Base-by-base conservation (phyloP, 2,329 filamentous ascomycete species). In the Neonectria ditissima region DNA sequence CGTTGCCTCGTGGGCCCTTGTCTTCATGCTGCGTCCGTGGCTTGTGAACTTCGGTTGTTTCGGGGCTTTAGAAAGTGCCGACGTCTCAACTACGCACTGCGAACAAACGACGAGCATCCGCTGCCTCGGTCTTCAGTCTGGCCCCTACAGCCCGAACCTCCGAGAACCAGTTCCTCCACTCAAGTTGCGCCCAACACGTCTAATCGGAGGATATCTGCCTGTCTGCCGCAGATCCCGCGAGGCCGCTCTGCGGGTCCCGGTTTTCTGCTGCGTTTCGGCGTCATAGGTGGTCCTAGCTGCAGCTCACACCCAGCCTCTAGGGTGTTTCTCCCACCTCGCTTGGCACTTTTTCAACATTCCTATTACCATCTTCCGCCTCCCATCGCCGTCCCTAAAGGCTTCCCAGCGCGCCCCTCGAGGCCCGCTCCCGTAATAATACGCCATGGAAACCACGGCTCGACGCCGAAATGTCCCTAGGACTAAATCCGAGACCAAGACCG, bases 401-500 rank as follows among this genome's bases (percentile, higher is more conserved):
- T 41, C 45, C 45, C 41, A 61, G 62, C 53, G 63, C 45, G 69
- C 64, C 70, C 51, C 34, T 22, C 34, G 72, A 66, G 72, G 68
- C 68, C 56, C 59, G 60, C 55, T 61, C 47, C 47, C 48, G 43
- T 39, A 45, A n/a, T 26, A 52, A 48, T 5, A 54, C 47, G 69
- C 44, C 62, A 79, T 79, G 77, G 71, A 75, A 45, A 74, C 76
- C n/a, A 75, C 71, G 37, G 59, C 78, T 48, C 77, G 77, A 67
- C 76, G 77, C 45, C 76, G 77, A 37, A 73, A 74, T 37, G 56
- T 73, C 28, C 65, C 65, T 51, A 71, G 75, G 43, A 62, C 64
- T 52, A 67, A 65, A 37, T 47, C 65, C 26, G 47, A 24, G 18
- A 24, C n/a, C 41, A 24, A 16, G 14, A 24, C 45, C 26, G 45